A percentile compares a stretch with the other conserved stretches of the same genome.
Evolutionary conservation across 2,329 filamentous ascomycete genomes (phyloP).

Genomic region (Exophiala sideris): DNA sequence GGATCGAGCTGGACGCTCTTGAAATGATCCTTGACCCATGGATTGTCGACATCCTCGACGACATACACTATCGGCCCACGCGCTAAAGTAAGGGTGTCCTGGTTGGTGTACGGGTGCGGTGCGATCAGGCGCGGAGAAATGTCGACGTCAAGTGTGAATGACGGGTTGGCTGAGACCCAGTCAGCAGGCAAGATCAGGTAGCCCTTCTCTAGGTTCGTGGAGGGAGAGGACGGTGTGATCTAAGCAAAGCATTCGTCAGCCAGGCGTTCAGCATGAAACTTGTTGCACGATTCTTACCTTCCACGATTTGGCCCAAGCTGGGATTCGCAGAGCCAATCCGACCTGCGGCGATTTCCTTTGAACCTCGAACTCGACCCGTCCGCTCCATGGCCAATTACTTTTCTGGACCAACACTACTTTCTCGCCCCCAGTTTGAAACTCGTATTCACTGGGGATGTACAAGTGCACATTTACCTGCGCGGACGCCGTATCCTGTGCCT

Average conservation of each 20-base stretch:
- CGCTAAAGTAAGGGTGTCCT: slow-evolving; percentile 53
- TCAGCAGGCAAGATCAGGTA: slow-evolving; percentile 48
- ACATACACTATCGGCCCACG: slow-evolving; percentile 61
- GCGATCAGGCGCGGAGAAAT: slow-evolving; percentile 49
- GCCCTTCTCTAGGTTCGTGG: slow-evolving; percentile 41
- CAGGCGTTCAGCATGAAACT: background rate
- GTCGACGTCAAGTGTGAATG: slow-evolving; percentile 47
- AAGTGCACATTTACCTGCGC: slow-evolving; percentile 53
- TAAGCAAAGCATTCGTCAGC: background rate
- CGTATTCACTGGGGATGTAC: slow-evolving; percentile 51
- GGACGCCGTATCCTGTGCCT: slow-evolving; percentile 3
- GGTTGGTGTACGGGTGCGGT: slow-evolving; percentile 56
- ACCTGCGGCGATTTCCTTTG: background rate
- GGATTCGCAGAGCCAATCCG: slow-evolving; percentile 42
- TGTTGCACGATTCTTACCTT: slow-evolving; percentile 28
- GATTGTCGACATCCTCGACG: slow-evolving; percentile 57
- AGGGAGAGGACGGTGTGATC: slow-evolving; percentile 32
- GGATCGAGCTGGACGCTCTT: slow-evolving; percentile 34
- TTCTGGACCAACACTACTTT: slow-evolving; percentile 47
- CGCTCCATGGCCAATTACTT: slow-evolving; percentile 58
- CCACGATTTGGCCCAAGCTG: slow-evolving; percentile 47
- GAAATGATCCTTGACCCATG: slow-evolving; percentile 56
- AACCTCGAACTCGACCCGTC: slow-evolving; percentile 45
- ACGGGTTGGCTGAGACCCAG: slow-evolving; percentile 40
- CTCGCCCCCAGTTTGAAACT: slow-evolving; percentile 36